Percentiles rank a stretch among this genome's conserved stretches.
Evolutionary conservation across 140 eudicot species (phyloP).

Genomic region (Bidens hawaiensis): DNA sequence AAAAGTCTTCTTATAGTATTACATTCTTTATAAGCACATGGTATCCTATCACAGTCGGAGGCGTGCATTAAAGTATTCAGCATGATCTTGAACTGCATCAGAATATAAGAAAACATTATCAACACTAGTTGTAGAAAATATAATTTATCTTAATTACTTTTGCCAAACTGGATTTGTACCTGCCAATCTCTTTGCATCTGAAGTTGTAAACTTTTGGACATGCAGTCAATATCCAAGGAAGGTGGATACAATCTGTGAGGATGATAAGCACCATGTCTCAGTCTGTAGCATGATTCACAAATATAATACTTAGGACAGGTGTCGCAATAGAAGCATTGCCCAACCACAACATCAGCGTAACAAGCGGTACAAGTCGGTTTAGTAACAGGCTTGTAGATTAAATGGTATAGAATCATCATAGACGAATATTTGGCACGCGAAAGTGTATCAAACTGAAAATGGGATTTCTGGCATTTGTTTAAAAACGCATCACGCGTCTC

Average conservation of each 20-base stretch:
- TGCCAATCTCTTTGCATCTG: conserved; percentile 19
- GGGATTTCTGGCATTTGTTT: conserved; percentile 60
- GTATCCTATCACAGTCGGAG: conserved; percentile 37
- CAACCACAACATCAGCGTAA: conserved; percentile 27
- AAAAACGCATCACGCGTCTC: conserved; percentile 63
- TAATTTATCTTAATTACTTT: not conserved
- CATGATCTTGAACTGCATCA: conserved; percentile 42
- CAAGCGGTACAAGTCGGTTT: conserved; percentile 46
- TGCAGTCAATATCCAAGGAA: conserved; percentile 17
- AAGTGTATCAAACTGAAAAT: conserved; percentile 75
- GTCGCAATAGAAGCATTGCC: conserved; percentile 47
- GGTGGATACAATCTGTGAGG: conserved; percentile 38
- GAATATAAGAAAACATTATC: not conserved
- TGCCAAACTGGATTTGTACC: conserved; percentile 26
- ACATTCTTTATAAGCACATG: conserved; percentile 43
- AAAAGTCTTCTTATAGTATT: conserved; percentile 36
- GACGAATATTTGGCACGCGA: conserved; percentile 87
- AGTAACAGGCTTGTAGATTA: conserved; percentile 38
- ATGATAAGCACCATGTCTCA: conserved; percentile 38
- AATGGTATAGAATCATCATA: conserved; percentile 81
- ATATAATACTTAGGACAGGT: conserved; percentile 39
- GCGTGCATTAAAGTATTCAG: conserved; percentile 51
- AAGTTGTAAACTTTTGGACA: conserved; percentile 20
- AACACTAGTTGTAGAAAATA: not conserved
- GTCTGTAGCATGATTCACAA: conserved; percentile 46